Evolutionary conservation across 345 rosid species (phyloP), one percentile per base, ranked within the genome.

Genomic region (Acer yangbiense): DNA sequence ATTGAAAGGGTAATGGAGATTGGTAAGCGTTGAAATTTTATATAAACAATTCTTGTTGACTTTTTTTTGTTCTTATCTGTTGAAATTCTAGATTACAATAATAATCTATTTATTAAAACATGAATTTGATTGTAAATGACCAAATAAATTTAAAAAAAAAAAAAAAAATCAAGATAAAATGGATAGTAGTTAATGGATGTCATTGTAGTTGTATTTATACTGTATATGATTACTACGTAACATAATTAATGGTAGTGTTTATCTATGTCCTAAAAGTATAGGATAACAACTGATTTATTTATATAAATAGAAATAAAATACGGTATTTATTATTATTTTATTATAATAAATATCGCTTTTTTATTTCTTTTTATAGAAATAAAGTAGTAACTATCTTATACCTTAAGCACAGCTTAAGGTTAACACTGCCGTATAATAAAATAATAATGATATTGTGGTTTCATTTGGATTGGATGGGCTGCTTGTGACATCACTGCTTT

Each of bases 11-110:
- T 57, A 44, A 65, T n/a, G 7, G 17, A 58, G 17, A 55, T 23
- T 6, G 48, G 18, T 68, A 62, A 44, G 76, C 71, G 65, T 75
- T 80, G 79, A 80, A 71, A 11, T 64, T 54, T 55, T 39, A 60
- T 9, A 39, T 64, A 23, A 65, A 20, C 25, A 71, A 65, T 29
- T 54, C 73, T 41, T 58, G 69, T 81, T 76, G 77, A 81, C 83
- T 50, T 71, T 3, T 8, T 6, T 6, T 76, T 39, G 32, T 66
- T 72, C 74, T 81, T 72, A 81, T 81, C 77, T 63, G 21, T 57
- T 62, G 65, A 80, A 80, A 65, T 23, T 8, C 16, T 20, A 8
- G n/a, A n/a, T n/a, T 2, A 29, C 4, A 25, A 11, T 3, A 12
- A 61, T 60, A 43, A 10, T 46, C 12, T 46, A 46, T 46, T 17